Evolutionary conservation across 768 basidiomycete species (phyloP), one percentile per base, ranked within the genome.

Genomic region (Tremella yokohamensis): DNA sequence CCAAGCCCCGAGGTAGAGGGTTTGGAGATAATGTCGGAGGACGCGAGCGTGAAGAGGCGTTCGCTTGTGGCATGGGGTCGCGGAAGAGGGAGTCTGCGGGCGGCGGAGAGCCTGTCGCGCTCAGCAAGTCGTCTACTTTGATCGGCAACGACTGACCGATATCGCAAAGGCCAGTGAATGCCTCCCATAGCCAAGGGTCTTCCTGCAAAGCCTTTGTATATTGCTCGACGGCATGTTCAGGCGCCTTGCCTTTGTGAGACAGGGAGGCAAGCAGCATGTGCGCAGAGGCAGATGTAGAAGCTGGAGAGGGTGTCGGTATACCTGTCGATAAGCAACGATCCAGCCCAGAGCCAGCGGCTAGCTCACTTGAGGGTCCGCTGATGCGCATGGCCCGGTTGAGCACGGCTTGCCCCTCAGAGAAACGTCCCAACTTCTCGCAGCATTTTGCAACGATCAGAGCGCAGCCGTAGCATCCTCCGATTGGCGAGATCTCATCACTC

Each of bases 131-230:
- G 18, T 37, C 22, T n/a, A 16, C 2, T 11, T 13, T 16, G 15
- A 45, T 2, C n/a, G 1, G 29, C 25, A 29, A 1, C 13, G 12
- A 40, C 70, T 64, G n/a, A 76, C 75, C 75, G 11, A 70, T 58
- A 58, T 74, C 73, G 49, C 73, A 76, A 29, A 76, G 52, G 1
- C 69, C 73, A 9, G 61, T 66, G 56, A 73, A 73, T 1, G 75
- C 75, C 26, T 76, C 75, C 75, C 75, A 76, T 22, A 69, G 51
- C 75, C 75, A 76, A 26, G 66, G 60, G 57, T 74, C 71, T 20
- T 72, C 63, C 29, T 38, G 48, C 25, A 76, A 52, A 1, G 73
- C 72, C 45, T 66, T 58, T 15, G 56, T 45, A 39, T 72, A 72
- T 25, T 63, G 44, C 15, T 68, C 69, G 13, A 56, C 65, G 3